Percentiles rank a stretch among this genome's conserved stretches.
These are phyloP conservation scores for Pseudogymnoascus verrucosus DNA, from an alignment of 2,329 filamentous ascomycete species.

Conservation along the genomic window DNA sequence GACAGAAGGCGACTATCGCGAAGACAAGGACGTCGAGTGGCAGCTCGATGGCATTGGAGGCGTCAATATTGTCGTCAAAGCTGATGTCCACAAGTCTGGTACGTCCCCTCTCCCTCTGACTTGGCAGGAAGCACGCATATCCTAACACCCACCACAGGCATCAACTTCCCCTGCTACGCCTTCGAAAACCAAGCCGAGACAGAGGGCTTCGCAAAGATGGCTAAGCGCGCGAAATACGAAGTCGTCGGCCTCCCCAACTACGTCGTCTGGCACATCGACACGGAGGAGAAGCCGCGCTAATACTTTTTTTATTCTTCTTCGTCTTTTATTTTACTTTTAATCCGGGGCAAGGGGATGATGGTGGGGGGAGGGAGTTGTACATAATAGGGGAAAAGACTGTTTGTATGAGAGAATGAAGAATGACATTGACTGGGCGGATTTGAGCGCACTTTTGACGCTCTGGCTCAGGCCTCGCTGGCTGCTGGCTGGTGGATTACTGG, in stretches of 20 bases:
- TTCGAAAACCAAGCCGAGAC: conserved; percentile 99
- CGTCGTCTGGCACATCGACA: conserved; percentile 97
- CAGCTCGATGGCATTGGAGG: conserved; percentile 93
- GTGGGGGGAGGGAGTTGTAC: neutral
- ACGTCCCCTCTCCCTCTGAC: conserved; percentile 23
- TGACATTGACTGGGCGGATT: neutral
- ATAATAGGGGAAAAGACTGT: neutral
- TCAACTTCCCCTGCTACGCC: conserved; percentile 94
- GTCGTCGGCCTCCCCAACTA: conserved; percentile 94
- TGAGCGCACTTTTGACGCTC: neutral
- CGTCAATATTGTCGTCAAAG: conserved; percentile 96
- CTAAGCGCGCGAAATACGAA: conserved; percentile 86
- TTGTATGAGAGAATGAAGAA: neutral
- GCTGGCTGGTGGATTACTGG: neutral
- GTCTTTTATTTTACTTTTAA: neutral
- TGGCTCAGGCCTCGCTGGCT: neutral
- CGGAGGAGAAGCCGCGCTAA: conserved; percentile 87
- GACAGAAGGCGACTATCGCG: conserved; percentile 81
- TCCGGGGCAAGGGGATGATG: neutral
- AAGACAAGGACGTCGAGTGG: conserved; percentile 87
- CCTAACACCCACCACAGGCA: conserved; percentile 46
- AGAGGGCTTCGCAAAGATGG: conserved; percentile 98
- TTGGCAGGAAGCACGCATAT: neutral
- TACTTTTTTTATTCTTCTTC: no score
- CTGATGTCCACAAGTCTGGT: conserved; percentile 93